Percentiles rank a stretch among this genome's conserved stretches.
phyloP scores from a whole-genome alignment of 2,329 filamentous ascomycete species.

The Pseudohalonectria lignicola region DNA sequence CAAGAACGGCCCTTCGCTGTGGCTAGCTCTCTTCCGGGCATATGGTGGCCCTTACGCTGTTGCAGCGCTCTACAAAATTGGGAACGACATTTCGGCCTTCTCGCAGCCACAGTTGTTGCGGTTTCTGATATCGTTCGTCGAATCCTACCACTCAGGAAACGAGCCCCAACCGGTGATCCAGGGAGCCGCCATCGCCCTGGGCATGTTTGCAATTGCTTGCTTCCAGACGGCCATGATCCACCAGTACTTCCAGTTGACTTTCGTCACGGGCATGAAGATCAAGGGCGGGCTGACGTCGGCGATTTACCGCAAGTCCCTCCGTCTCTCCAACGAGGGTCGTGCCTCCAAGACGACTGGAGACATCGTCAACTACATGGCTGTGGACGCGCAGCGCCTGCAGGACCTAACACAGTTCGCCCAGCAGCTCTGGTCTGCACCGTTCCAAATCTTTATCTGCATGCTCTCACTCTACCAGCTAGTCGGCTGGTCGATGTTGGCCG shows the following conservation, averaged over 20 bases:
- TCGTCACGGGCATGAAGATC: constrained; percentile 93
- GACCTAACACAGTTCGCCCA: constrained; percentile 93
- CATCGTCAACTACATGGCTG: constrained; percentile 99
- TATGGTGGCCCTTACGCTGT: constrained; percentile 78
- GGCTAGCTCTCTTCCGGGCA: constrained; percentile 72
- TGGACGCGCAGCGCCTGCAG: constrained; percentile 89
- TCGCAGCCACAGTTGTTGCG: constrained; percentile 84
- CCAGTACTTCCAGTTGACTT: constrained; percentile 94
- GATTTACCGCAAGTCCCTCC: constrained; percentile 87
- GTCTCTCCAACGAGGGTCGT: constrained; percentile 85
- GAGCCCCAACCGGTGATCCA: constrained; percentile 67
- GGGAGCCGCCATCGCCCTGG: constrained; percentile 77
- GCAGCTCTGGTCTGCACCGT: constrained; percentile 92
- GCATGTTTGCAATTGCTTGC: constrained; percentile 83
- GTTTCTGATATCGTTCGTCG: constrained; percentile 72
- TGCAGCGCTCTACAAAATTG: constrained; percentile 77
- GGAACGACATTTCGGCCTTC: constrained; percentile 79
- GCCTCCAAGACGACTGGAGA: constrained; percentile 86
- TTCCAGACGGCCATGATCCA: constrained; percentile 85
- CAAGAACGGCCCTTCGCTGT: constrained; percentile 64
- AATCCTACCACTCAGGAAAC: constrained; percentile 54
- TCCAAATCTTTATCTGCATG: constrained; percentile 96
- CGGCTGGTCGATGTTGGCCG: constrained; percentile 89
- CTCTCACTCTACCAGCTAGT: constrained; percentile 90
- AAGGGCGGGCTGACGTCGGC: constrained; percentile 82